A percentile compares a stretch with the other conserved stretches of the same genome.
phyloP scores from a whole-genome alignment of 2,329 filamentous ascomycete species.

The Fusarium domesticum region DNA sequence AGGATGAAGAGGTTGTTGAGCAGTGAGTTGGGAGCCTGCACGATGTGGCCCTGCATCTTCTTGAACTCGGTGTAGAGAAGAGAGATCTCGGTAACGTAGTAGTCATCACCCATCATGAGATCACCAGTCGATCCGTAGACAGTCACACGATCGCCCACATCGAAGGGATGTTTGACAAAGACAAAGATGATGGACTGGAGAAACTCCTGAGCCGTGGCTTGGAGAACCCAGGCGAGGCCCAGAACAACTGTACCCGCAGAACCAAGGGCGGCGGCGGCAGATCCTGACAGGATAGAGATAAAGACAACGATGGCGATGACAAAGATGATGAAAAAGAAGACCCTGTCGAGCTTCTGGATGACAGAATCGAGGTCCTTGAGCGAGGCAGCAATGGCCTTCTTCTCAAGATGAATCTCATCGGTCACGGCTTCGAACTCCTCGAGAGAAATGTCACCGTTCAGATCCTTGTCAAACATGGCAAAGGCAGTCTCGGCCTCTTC shows the following conservation, averaged over 20 bases:
- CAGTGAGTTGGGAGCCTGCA: constrained; percentile 92
- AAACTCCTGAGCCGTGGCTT: constrained; percentile 90
- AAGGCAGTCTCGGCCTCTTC: constrained; percentile 91
- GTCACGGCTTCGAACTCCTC: constrained; percentile 91
- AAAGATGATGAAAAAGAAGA: constrained; percentile 82
- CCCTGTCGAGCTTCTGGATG: constrained; percentile 81
- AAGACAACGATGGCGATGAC: constrained; percentile 83
- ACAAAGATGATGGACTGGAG: constrained; percentile 92
- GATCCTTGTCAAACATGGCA: constrained; percentile 89
- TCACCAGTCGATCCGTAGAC: constrained; percentile 87
- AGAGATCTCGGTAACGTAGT: constrained; percentile 93
- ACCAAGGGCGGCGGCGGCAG: constrained; percentile 85
- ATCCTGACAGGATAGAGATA: constrained; percentile 83
- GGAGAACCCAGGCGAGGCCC: constrained; percentile 88
- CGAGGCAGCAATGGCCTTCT: constrained; percentile 91
- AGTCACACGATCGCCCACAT: constrained; percentile 89
- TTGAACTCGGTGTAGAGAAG: constrained; percentile 96
- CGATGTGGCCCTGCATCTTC: constrained; percentile 96
- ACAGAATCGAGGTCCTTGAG: constrained; percentile 94
- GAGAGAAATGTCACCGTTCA: constrained; percentile 95
- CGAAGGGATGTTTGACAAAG: constrained; percentile 95
- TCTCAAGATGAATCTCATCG: constrained; percentile 90
- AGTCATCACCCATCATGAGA: constrained; percentile 79
- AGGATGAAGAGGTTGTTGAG: constrained; percentile 92
- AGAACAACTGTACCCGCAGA: constrained; percentile 85